Evolutionary conservation across 192 early-diverging fungal genomes (phyloP).

Genomic region (Rhizoclosmatium globosum): DNA sequence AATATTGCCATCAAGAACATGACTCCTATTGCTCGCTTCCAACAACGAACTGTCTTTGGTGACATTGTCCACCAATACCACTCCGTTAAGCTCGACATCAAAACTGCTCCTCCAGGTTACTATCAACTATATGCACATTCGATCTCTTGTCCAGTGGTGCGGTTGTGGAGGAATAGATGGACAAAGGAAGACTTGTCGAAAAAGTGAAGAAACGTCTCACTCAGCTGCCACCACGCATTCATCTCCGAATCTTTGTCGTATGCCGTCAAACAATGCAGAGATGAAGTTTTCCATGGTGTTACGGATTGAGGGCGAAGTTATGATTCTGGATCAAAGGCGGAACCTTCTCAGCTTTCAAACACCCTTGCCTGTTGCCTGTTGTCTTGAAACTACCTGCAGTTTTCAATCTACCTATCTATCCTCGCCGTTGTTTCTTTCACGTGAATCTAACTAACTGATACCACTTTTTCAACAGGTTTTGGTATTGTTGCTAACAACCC

Average conservation of each 20-base stretch:
- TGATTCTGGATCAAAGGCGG: too few relatives aligned
- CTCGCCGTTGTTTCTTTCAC: too few relatives aligned
- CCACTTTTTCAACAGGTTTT: constrained; percentile 69
- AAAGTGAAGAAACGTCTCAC: too few relatives aligned
- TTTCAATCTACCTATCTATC: neutral
- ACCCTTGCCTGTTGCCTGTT: too few relatives aligned
- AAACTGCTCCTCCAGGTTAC: constrained; percentile 83
- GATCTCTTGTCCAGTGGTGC: too few relatives aligned
- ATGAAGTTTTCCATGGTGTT: too few relatives aligned
- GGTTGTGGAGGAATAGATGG: too few relatives aligned
- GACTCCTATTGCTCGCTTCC: constrained; percentile 84
- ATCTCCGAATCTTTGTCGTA: neutral
- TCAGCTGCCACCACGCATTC: neutral
- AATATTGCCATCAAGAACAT: constrained; percentile 88
- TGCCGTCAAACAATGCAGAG: neutral
- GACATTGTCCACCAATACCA: constrained; percentile 92
- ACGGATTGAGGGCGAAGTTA: too few relatives aligned
- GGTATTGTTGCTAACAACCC: constrained; percentile 92
- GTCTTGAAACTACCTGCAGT: neutral
- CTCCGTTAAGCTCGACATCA: constrained; percentile 81
- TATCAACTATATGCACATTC: constrained; percentile 3
- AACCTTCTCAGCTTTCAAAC: too few relatives aligned
- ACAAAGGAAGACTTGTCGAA: too few relatives aligned
- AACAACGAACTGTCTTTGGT: constrained; percentile 89
- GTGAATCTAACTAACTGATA: too few relatives aligned